A percentile compares a stretch with the other conserved stretches of the same genome.
These are phyloP conservation scores for Urochloa ruziziensis DNA, from an alignment of 176 grass and related monocot species.

Conservation along the genomic window DNA sequence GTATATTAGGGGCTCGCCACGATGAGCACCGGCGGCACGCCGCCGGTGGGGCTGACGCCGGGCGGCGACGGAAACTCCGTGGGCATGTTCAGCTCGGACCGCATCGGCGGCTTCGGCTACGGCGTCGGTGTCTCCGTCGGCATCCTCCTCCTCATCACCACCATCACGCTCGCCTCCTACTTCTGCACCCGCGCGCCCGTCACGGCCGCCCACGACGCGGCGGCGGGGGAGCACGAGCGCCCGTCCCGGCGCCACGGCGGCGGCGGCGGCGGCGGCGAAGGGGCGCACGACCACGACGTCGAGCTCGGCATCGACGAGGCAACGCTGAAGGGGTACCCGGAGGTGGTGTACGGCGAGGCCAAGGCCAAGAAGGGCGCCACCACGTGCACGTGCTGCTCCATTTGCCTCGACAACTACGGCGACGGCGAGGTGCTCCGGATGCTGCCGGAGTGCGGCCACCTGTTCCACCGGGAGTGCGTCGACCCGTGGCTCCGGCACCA, in stretches of 20 bases:
- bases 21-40: conserved; percentile 34
- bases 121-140: conserved; percentile 86
- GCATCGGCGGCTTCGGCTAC: conserved; percentile 74
- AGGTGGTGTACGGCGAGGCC: conserved; percentile 62
- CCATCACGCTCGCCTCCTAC: conserved; percentile 84
- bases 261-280: background rate
- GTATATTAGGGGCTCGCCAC: background rate
- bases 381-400: conserved; percentile 72
- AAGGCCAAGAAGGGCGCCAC: conserved; percentile 46
- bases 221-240: background rate
- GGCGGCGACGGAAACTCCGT: conserved; percentile 13
- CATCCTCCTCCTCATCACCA: conserved; percentile 90
- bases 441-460: conserved; percentile 83
- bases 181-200: conserved; percentile 62
- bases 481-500: conserved; percentile 80
- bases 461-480: conserved; percentile 81
- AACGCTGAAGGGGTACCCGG: conserved; percentile 75
- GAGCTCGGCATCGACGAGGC: conserved; percentile 80
- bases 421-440: conserved; percentile 73
- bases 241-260: background rate
- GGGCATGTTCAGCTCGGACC: conserved; percentile 67
- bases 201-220: background rate
- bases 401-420: conserved; percentile 82
- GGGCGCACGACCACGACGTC: conserved; percentile 33
- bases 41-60: conserved; percentile 24